A percentile compares a stretch with the other conserved stretches of the same genome.
Conservation (phyloP, 805 yeast species). For the Yarrowia yakushimensis region DNA sequence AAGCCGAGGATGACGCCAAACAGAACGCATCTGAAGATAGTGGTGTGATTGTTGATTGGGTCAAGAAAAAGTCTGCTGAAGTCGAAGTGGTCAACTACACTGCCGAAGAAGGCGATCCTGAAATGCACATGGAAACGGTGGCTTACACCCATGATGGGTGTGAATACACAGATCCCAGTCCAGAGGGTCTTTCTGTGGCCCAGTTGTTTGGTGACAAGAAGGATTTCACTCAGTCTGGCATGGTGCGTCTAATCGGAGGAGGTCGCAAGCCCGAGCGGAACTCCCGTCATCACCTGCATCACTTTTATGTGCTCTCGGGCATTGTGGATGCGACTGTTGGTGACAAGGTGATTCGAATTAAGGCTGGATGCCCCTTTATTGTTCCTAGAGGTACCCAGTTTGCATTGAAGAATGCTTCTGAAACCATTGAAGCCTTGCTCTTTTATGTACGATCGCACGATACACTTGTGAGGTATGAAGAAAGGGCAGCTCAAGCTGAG, state of each 20-base stretch:
- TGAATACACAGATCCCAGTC: constrained; percentile 8
- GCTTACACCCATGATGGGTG: neutral
- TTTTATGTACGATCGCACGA: constrained; percentile 66
- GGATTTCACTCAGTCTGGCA: constrained; percentile 8
- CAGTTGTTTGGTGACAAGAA: constrained; percentile 20
- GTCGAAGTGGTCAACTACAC: neutral
- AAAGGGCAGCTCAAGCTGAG: constrained; percentile 2
- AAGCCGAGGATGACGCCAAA: neutral
- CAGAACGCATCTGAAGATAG: neutral
- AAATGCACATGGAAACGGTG: neutral
- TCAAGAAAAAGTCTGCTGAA: neutral
- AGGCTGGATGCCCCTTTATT: constrained; percentile 73
- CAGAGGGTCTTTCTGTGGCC: constrained; percentile 11
- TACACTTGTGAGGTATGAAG: neutral
- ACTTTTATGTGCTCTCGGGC: constrained; percentile 74
- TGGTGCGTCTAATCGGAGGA: constrained; percentile 33
- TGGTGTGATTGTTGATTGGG: neutral
- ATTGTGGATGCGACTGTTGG: constrained; percentile 62
- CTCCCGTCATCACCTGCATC: constrained; percentile 64
- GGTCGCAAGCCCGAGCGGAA: constrained; percentile 58
- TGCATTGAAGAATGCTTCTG: constrained; percentile 55
- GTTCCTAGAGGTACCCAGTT: constrained; percentile 76
- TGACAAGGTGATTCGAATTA: constrained; percentile 55
- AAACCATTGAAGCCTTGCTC: constrained; percentile 54
- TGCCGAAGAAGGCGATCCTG: constrained; percentile 2